These are phyloP conservation scores for Hypoxylon rubiginosum DNA, from an alignment of 2,329 filamentous ascomycete species.

Conservation along the genomic window DNA sequence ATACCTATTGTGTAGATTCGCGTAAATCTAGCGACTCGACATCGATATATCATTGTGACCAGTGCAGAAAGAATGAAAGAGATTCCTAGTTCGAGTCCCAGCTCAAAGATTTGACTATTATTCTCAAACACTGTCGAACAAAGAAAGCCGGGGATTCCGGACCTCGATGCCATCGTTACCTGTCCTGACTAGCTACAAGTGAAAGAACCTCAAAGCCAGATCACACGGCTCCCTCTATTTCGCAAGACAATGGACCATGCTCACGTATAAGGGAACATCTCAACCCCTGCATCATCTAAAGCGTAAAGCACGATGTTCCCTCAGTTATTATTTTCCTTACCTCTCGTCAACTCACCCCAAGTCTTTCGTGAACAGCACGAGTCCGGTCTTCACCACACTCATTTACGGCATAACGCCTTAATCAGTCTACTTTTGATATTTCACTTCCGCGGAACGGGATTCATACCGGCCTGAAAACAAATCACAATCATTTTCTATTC, in stretches of 20 bases:
- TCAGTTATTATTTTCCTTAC: constrained; percentile 27
- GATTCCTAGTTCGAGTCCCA: background rate
- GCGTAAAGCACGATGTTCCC: background rate
- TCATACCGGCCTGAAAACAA: background rate
- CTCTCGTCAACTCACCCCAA: constrained; percentile 33
- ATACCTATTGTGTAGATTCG: background rate
- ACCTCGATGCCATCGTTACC: background rate
- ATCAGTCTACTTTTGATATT: constrained; percentile 1
- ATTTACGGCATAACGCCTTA: constrained; percentile 27
- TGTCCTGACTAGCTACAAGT: background rate
- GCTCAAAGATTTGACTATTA: constrained; percentile 10
- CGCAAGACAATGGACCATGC: constrained; percentile 8
- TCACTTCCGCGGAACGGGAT: background rate
- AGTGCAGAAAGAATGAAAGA: constrained; percentile 1
- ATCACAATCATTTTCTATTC: background rate
- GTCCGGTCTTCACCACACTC: constrained; percentile 30
- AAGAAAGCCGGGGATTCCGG: background rate
- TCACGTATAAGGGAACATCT: constrained; percentile 25
- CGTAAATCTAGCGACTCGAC: background rate
- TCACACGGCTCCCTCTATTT: background rate
- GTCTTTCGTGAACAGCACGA: constrained; percentile 38
- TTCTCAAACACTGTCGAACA: background rate
- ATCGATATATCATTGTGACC: background rate
- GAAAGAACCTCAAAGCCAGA: constrained; percentile 17
- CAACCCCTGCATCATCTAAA: background rate